Base-by-base conservation (phyloP, 2,329 filamentous ascomycete genomes). In the Colletotrichum viniferum region DNA sequence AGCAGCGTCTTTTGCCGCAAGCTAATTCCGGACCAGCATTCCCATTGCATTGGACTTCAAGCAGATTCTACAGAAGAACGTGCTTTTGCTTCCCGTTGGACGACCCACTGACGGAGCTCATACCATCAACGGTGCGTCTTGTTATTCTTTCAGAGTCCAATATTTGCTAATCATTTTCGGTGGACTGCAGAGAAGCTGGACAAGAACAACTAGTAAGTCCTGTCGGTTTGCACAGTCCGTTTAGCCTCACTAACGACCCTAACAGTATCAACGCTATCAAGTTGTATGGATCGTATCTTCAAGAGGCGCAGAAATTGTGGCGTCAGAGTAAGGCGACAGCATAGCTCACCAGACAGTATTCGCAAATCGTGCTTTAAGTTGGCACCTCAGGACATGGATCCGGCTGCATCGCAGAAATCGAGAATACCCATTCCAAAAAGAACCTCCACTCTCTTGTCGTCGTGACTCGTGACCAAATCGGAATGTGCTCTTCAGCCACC, bases 11-110 rank as follows among this genome's bases (percentile, higher is more conserved):
- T 14, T 61, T 9, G 0, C 9, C 1, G 3, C 21, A 28, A n/a
- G 34, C 21, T 73, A 36, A 61, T n/a, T 10, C 3, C 3, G n/a
- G 14, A 3, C 3, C 69, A 97, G 95, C 85, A 99, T 99, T 80
- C 97, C 97, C 5, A 95, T 99, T 67, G 98, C 97, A 5, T 88
- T 99, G 81, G 98, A 96, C 2, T 99, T 99, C 84, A 97, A 99
- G 88, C 93, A 98, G 87, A 96, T 96, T 18, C 98, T 96, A 6
- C 95, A 96, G 81, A 99, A 99, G 93, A 99, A 98, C 82, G 96
- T 98, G 55, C 88, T 99, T 73, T 88, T 99, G 78, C 87, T 99
- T 79, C 97, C 97, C 32, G 98, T 99, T 96, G 97, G 97, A 58
- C 97, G 95, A 87, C 97, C 95, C 48, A 99, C 96, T 1, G 97